These are phyloP conservation scores for Umbellularia californica DNA, from an alignment of 164 flowering plant species.

Conservation along the genomic window DNA sequence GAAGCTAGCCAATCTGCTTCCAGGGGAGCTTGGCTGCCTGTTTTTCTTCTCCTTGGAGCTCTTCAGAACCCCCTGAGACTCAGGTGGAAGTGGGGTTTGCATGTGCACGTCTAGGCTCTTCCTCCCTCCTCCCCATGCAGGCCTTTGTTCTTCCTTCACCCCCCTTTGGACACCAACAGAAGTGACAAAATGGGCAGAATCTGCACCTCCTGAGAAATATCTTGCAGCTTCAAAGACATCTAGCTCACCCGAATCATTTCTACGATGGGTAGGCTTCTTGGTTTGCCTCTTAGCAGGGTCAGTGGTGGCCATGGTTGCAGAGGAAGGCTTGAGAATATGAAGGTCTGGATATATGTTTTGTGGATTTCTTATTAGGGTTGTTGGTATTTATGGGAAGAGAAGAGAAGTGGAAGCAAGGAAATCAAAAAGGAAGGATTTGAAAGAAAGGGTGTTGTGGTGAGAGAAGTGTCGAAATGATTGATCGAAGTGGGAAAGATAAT, in stretches of 20 bases:
- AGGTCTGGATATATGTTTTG: not conserved
- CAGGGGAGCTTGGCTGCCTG: conserved; percentile 88
- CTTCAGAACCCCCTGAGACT: conserved; percentile 15
- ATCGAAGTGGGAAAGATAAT: conserved; percentile 32
- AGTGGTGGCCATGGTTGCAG: conserved; percentile 22
- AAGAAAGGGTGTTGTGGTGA: conserved; percentile 10
- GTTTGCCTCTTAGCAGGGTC: conserved; percentile 18
- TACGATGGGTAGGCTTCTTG: conserved; percentile 44
- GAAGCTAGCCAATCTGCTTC: conserved; percentile 38
- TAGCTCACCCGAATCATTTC: conserved; percentile 70
- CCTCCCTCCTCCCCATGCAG: conserved; percentile 39
- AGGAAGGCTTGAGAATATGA: not conserved
- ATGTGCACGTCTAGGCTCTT: conserved; percentile 59
- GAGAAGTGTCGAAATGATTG: conserved; percentile 40
- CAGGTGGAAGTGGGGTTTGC: conserved; percentile 16
- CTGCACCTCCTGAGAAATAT: conserved; percentile 63
- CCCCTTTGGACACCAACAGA: conserved; percentile 18
- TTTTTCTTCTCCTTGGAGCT: conserved; percentile 36
- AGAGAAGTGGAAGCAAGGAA: not conserved
- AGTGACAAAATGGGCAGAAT: conserved; percentile 14
- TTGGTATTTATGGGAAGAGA: conserved; percentile 1
- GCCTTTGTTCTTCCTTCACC: conserved; percentile 26
- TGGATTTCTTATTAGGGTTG: not conserved
- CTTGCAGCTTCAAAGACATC: conserved; percentile 84
- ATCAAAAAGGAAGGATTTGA: conserved; percentile 1